phyloP scores from a whole-genome alignment of 2,329 filamentous ascomycete species.

The Hypoxylon sp. region DNA sequence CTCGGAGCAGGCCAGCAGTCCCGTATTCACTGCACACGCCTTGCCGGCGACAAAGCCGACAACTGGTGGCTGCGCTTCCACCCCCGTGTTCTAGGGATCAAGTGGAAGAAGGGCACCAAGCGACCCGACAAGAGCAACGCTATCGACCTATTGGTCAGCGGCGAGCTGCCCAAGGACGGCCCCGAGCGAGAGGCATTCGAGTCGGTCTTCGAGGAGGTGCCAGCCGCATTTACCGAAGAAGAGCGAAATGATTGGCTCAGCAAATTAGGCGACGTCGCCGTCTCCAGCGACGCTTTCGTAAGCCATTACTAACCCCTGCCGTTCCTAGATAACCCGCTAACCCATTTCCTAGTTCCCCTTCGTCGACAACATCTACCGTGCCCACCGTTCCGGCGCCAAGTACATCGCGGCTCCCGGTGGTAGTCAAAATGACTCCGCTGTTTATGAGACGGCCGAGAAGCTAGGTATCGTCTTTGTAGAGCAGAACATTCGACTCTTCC shows the following conservation, averaged over 20 bases:
- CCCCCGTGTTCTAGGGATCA: slow-evolving; percentile 85
- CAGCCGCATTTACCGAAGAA: slow-evolving; percentile 82
- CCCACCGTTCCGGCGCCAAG: slow-evolving; percentile 89
- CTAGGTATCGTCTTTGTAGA: slow-evolving; percentile 94
- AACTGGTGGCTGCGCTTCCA: slow-evolving; percentile 99
- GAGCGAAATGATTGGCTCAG: slow-evolving; percentile 90
- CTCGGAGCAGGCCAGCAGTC: slow-evolving; percentile 97
- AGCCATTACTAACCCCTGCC: slow-evolving; percentile 57
- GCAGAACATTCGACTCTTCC: slow-evolving; percentile 94
- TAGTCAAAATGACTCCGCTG: slow-evolving; percentile 85
- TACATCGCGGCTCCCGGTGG: slow-evolving; percentile 95
- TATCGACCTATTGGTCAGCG: slow-evolving; percentile 94
- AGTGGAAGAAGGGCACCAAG: slow-evolving; percentile 99
- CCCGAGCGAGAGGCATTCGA: slow-evolving; percentile 90
- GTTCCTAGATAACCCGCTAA: slow-evolving; percentile 48
- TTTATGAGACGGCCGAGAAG: slow-evolving; percentile 92
- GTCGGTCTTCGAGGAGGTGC: slow-evolving; percentile 90
- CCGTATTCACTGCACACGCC: slow-evolving; percentile 96
- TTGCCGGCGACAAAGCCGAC: slow-evolving; percentile 98
- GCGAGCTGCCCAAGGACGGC: slow-evolving; percentile 86
- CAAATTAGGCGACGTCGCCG: slow-evolving; percentile 85
- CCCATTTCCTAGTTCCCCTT: slow-evolving; percentile 84
- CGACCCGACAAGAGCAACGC: slow-evolving; percentile 98
- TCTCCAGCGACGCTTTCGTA: slow-evolving; percentile 96
- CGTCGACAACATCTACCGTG: slow-evolving; percentile 96